Base-by-base conservation (phyloP, 2,329 filamentous ascomycete species). In the Pyricularia pennisetigena region DNA sequence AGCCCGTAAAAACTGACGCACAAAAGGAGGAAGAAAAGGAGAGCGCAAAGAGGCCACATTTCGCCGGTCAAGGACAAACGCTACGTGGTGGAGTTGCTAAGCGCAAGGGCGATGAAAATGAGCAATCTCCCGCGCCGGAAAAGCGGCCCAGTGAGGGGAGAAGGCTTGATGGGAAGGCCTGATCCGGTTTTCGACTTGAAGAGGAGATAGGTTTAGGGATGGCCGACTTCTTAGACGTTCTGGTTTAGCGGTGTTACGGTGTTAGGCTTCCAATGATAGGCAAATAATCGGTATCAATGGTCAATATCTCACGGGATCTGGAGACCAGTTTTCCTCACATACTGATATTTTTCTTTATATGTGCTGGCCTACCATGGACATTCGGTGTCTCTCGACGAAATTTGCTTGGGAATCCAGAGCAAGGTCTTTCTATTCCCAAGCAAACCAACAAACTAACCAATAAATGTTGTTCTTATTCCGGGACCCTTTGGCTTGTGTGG, bases 51-150 rank as follows among this genome's bases (percentile, higher is more conserved):
- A 86, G 88, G 71, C 90, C 90, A n/a, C 88, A 88, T 72, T 97
- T 97, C 78, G 87, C 89, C 4, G 94, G 94, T 0, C 87, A 92
- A 71, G 94, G 94, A 0, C 91, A 97, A 78, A 95, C 91, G 5
- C 80, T 97, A 54, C 83, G 87, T 61, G 84, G 87, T 20, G 85
- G 83, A 1, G 82, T 86, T 28, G 82, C 85, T 35, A 96, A 94
- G 84, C 90, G 90, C 77, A 94, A 93, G 80, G 82, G 79, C 3
- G 83, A 84, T 2, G 75, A 73, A 7, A 82, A 84, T 12, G 81
- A 81, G 16, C 82, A 83, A 74, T 75, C 77, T 9, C 82, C 83
- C 70, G 76, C 77, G 0, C 77, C 79, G 0, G 82, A 82, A 70
- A 85, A 83, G 77, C 83, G 84, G 72, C 70, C 81, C 1, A 73